Percentiles rank a stretch among this genome's conserved stretches.
These are phyloP conservation scores for Volvariella surrecta DNA, from an alignment of 1,284 basidiomycete species.

Conservation along the genomic window DNA sequence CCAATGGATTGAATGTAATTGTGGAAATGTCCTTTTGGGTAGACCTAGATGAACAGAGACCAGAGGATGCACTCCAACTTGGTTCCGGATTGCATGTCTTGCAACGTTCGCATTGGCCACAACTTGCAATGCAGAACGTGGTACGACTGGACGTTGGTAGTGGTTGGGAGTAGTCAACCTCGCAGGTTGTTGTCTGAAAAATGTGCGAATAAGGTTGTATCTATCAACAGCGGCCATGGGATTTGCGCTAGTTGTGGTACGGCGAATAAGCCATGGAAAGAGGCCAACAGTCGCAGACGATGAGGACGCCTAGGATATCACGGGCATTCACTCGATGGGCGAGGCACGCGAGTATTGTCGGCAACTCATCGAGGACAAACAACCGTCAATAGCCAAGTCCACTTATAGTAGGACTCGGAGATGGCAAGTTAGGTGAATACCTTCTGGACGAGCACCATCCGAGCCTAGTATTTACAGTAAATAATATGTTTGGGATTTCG, in stretches of 20 bases:
- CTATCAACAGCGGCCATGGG: slow-evolving; percentile 23
- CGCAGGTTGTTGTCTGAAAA: slow-evolving; percentile 25
- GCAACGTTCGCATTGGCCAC: not conserved
- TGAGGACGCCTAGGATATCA: not conserved
- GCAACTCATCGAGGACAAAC: no score
- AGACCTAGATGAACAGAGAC: not conserved
- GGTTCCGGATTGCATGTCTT: no score
- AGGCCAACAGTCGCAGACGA: slow-evolving; percentile 4
- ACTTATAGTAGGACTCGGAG: no score
- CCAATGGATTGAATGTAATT: not conserved
- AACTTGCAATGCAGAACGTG: not conserved
- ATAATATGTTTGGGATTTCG: no score
- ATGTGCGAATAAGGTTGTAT: slow-evolving; percentile 28
- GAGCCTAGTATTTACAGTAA: no score
- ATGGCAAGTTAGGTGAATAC: no score
- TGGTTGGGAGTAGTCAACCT: not conserved
- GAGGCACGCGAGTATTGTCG: no score
- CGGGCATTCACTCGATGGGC: no score
- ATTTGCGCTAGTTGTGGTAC: slow-evolving; percentile 2
- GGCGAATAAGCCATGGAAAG: no score
- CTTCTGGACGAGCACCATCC: no score
- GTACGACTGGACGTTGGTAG: not conserved
- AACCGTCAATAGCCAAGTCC: no score
- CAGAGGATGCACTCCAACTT: not conserved
- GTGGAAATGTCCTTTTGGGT: not conserved